Base-by-base conservation (phyloP, 768 basidiomycete genomes). In the Lepiota brunneoincarnata region DNA sequence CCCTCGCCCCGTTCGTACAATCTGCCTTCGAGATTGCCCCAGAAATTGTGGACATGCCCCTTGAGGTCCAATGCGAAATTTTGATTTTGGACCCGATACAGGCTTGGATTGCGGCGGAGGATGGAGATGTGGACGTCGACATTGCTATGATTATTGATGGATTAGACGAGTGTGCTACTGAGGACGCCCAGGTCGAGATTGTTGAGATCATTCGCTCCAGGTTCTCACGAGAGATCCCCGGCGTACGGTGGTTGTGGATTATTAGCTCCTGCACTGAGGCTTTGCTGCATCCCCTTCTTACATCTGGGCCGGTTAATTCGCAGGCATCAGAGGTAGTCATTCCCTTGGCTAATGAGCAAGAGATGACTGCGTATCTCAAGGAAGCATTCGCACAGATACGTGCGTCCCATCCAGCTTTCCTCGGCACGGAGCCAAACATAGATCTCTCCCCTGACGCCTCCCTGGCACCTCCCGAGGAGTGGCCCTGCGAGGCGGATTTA, bases 61-160 rank as follows among this genome's bases (percentile, higher is more conserved):
- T 35, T 6, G 15, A 40, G 17, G 21, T 39, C 2, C 49, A 50
- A n/a, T 37, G 37, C 6, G 18, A 50, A 18, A 2, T 40, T 40
- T n/a, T 50, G 7, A 50, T 50, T 15, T 11, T 50, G 3, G 23
- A 50, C 23, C 49, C 46, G 41, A 36, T 49, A n/a, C 38, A 49
- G 7, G 47, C 26, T 5, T 47, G 46, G 38, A 46, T 35, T 34
- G 3, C 24, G 7, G 26, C 26, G 1, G 37, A 48, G 21, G 38
- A 41, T 11, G 54, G 45, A 14, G 49, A 50, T 17, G 38, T 50
- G 12, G 49, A 50, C 20, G n/a, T 50, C 14, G 49, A 50, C 21
- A 15, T 52, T 10, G 23, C 21, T 34, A 46, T 46, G 7, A 44
- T 52, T 14, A n/a, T 43, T 17, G 51, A 52, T 18, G 51, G 44